Evolutionary conservation across 306 rosid genomes (phyloP), one percentile per base, ranked within the genome.

Genomic region (Rosa multiflora): DNA sequence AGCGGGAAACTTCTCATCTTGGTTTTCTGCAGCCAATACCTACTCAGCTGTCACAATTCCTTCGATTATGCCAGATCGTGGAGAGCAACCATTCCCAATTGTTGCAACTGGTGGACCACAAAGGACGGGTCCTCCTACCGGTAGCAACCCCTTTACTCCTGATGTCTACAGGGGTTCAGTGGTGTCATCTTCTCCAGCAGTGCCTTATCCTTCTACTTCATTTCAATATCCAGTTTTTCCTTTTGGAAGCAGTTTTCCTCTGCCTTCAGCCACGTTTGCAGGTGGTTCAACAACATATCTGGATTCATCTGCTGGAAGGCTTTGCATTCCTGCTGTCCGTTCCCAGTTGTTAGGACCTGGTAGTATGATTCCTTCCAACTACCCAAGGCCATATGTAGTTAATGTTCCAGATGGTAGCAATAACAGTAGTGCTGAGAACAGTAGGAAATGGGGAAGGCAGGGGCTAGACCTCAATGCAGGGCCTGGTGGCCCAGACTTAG

Each of bases 391-490:
- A 47, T 92, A 55, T 79, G 86, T 80, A 68, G 84, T 85, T 72
- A 84, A 88, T 63, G 85, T 84, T 64, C 76, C 91, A 29, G 94
- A 83, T 51, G 86, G 86, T 82, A 80, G 85, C 84, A 88, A 79
- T 82, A 83, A 79, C 75, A 80, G 75, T 81, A 82, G 82, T 79
- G 75, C 85, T 51, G 93, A 89, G 83, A 72, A 74, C 79, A 81
- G 83, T 81, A 82, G 87, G 78, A 90, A 82, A 63, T 82, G 93
- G 97, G 85, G 86, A 78, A 89, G 89, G 37, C 97, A 90, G 72
- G 89, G 90, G 42, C 80, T 92, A 73, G 94, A 92, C 74, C 93
- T 92, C 63, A 90, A 92, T 79, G 87, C 93, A 3, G 97, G 97
- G 53, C 97, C 97, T 74, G 90, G 92, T 59, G 84, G 81, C 78